These are phyloP conservation scores for Phytophthora quininea DNA, from an alignment of 352 stramenopile genomes.

Conservation along the genomic window DNA sequence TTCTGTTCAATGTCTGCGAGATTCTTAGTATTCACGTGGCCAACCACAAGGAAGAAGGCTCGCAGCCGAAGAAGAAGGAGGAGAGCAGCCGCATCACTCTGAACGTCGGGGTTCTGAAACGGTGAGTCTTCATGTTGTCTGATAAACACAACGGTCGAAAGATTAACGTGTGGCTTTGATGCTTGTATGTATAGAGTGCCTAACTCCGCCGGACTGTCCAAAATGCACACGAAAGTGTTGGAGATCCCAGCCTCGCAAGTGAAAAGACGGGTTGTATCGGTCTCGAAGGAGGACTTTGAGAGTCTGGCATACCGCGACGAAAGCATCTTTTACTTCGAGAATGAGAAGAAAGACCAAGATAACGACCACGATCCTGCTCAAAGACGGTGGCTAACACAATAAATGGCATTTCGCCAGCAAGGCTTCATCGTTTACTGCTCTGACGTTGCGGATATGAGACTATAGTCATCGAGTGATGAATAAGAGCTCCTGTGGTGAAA, in stretches of 20 bases:
- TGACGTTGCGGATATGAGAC: neutral
- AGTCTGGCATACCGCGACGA: conserved; percentile 73
- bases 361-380: neutral
- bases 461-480: neutral
- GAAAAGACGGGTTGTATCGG: conserved; percentile 69
- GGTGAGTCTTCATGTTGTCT: conserved; percentile 35
- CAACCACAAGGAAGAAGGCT: conserved; percentile 27
- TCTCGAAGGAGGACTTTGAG: conserved; percentile 70
- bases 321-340: conserved; percentile 76
- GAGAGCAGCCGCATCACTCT: conserved; percentile 43
- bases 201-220: conserved; percentile 57
- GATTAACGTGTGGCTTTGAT: neutral
- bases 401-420: neutral
- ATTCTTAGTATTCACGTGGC: conserved; percentile 68
- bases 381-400: conserved; percentile 24
- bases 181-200: conserved; percentile 37
- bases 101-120: conserved; percentile 65
- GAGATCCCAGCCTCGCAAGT: conserved; percentile 67
- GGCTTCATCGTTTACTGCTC: no score
- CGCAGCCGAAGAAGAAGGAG: conserved; percentile 34
- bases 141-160: neutral
- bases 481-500: neutral
- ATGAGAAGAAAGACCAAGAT: conserved; percentile 18
- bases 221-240: conserved; percentile 44
- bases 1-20: conserved; percentile 83